These are phyloP conservation scores for Vitis amurensis DNA, from an alignment of 164 flowering plant species.

Conservation along the genomic window DNA sequence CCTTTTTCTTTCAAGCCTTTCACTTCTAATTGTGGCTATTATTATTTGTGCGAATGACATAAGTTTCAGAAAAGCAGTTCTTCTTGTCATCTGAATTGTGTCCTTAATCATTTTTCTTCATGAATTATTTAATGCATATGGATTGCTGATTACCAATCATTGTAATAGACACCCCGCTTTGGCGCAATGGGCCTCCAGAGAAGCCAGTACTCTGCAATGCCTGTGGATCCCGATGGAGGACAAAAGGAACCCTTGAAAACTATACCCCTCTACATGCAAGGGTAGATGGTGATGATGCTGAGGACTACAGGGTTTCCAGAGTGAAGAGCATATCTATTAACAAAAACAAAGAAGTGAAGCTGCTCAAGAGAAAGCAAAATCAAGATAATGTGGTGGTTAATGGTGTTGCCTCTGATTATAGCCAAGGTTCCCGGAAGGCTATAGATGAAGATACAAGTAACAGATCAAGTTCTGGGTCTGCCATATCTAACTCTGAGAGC, in stretches of 20 bases:
- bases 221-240: slow-evolving; percentile 98
- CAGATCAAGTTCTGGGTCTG: slow-evolving; percentile 93
- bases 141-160: slow-evolving; percentile 11
- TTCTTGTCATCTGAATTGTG: not conserved
- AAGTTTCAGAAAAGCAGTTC: slow-evolving; percentile 2
- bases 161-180: slow-evolving; percentile 88
- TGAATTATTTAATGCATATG: not conserved
- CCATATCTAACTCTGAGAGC: slow-evolving; percentile 84
- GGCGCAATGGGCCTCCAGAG: slow-evolving; percentile 99
- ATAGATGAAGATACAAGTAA: slow-evolving; percentile 80
- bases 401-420: slow-evolving; percentile 29
- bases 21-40: not conserved
- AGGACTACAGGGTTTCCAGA: slow-evolving; percentile 51
- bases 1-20: not conserved
- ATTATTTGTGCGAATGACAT: no score
- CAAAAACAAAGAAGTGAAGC: slow-evolving; percentile 56
- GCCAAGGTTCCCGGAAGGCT: slow-evolving; percentile 39
- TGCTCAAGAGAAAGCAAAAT: slow-evolving; percentile 54
- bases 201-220: slow-evolving; percentile 99
- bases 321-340: slow-evolving; percentile 52
- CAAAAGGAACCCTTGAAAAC: slow-evolving; percentile 87
- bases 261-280: slow-evolving; percentile 91
- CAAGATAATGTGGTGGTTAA: slow-evolving; percentile 30
- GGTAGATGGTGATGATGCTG: slow-evolving; percentile 61
- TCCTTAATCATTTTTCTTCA: not conserved